Evolutionary conservation across 2,329 filamentous ascomycete species (phyloP).

Genomic region (Fusarium ramigenum): DNA sequence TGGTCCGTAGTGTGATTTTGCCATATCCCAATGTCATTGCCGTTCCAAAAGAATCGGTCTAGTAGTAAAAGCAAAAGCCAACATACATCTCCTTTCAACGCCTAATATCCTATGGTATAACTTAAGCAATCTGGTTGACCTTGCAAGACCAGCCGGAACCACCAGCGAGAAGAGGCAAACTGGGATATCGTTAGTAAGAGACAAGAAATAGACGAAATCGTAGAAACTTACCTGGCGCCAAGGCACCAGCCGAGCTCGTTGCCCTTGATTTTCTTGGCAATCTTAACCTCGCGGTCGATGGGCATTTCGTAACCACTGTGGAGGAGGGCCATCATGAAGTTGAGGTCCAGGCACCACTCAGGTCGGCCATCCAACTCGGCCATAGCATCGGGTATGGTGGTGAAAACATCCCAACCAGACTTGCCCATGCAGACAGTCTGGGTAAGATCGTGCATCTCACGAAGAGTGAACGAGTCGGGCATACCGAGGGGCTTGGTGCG

Average conservation of each 20-base stretch:
- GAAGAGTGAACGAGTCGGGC: slow-evolving; percentile 95
- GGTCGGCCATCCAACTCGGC: slow-evolving; percentile 83
- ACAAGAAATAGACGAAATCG: not conserved
- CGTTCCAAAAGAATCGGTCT: slow-evolving; percentile 27
- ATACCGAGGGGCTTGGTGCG: slow-evolving; percentile 93
- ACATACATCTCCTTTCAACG: slow-evolving; percentile 39
- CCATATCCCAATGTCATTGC: slow-evolving; percentile 40
- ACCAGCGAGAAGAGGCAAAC: slow-evolving; percentile 83
- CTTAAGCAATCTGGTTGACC: slow-evolving; percentile 76
- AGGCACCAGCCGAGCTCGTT: slow-evolving; percentile 99
- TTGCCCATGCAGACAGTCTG: slow-evolving; percentile 85
- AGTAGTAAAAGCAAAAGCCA: slow-evolving; percentile 35
- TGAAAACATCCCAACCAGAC: slow-evolving; percentile 81
- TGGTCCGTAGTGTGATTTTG: slow-evolving; percentile 25
- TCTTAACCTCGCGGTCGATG: slow-evolving; percentile 93
- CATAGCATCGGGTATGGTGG: slow-evolving; percentile 77
- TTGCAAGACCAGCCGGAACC: slow-evolving; percentile 91
- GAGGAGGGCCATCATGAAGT: slow-evolving; percentile 92
- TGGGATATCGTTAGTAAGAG: slow-evolving; percentile 49
- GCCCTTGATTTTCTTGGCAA: slow-evolving; percentile 97
- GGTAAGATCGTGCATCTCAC: slow-evolving; percentile 87
- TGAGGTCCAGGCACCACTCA: slow-evolving; percentile 93
- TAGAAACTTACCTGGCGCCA: slow-evolving; percentile 81
- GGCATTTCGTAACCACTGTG: slow-evolving; percentile 99
- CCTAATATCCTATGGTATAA: slow-evolving; percentile 30